A percentile compares a stretch with the other conserved stretches of the same genome.
These are phyloP conservation scores for Pichia manshurica DNA, from an alignment of 805 yeast genomes.

Conservation along the genomic window DNA sequence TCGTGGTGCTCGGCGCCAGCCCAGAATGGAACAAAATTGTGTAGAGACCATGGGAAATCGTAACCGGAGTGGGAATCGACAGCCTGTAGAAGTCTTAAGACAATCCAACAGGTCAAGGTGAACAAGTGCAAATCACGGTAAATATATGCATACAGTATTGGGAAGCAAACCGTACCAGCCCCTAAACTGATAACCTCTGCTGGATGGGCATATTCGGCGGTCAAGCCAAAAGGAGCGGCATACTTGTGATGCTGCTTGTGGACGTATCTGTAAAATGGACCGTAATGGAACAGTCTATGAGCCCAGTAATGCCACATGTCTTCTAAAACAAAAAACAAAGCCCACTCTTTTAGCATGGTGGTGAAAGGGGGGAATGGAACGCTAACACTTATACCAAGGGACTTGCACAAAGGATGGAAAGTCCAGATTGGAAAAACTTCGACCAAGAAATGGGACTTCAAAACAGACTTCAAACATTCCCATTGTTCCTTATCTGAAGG, in stretches of 20 bases:
- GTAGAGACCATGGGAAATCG: conserved; percentile 57
- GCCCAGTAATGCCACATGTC: conserved; percentile 60
- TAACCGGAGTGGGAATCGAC: conserved; percentile 59
- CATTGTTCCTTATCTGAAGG: conserved; percentile 54
- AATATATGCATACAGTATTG: conserved; percentile 46
- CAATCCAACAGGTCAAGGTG: conserved; percentile 49
- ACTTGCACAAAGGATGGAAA: conserved; percentile 51
- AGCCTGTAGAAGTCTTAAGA: conserved; percentile 49
- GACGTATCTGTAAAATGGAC: conserved; percentile 49
- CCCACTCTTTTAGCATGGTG: conserved; percentile 40
- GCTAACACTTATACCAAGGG: conserved; percentile 41
- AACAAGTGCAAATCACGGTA: conserved; percentile 46
- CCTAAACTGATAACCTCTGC: conserved; percentile 53
- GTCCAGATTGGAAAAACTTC: conserved; percentile 61
- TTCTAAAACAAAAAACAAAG: conserved; percentile 46
- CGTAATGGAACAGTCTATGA: conserved; percentile 51
- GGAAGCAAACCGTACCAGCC: conserved; percentile 56
- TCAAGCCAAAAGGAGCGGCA: conserved; percentile 57
- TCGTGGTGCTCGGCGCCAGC: conserved; percentile 64
- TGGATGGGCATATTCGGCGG: conserved; percentile 61
- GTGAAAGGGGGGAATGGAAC: conserved; percentile 49
- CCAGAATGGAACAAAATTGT: conserved; percentile 55
- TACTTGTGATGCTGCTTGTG: conserved; percentile 58
- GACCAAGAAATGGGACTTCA: conserved; percentile 50
- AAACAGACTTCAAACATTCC: conserved; percentile 55